phyloP scores from a whole-genome alignment of 2,329 filamentous ascomycete genomes.

The Dothistroma pini region DNA sequence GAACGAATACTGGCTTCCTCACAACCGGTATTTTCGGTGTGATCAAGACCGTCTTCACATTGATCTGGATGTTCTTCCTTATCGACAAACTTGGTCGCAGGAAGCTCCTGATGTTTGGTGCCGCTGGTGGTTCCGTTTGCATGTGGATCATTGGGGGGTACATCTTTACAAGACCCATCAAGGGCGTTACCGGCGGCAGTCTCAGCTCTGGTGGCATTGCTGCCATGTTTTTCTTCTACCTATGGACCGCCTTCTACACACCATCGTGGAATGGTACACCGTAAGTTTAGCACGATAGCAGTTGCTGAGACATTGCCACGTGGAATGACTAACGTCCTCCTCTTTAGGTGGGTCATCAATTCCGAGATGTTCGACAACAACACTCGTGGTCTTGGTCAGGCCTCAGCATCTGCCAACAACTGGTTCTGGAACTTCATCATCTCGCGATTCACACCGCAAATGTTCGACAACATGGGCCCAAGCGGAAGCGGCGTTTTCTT shows the following conservation, averaged over 20 bases:
- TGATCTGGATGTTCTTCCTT: slow-evolving; percentile 66
- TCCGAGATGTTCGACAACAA: slow-evolving; percentile 70
- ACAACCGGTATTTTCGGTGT: slow-evolving; percentile 75
- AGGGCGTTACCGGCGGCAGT: slow-evolving; percentile 40
- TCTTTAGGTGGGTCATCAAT: slow-evolving; percentile 62
- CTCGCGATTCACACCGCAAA: slow-evolving; percentile 63
- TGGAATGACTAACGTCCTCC: too few relatives aligned
- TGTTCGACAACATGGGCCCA: slow-evolving; percentile 47
- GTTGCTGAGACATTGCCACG: too few relatives aligned
- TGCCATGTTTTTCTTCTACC: slow-evolving; percentile 68
- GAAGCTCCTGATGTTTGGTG: slow-evolving; percentile 63
- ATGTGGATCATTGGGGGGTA: slow-evolving; percentile 64
- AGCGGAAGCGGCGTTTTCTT: slow-evolving; percentile 41
- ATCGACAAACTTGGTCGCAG: slow-evolving; percentile 63
- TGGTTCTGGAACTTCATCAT: slow-evolving; percentile 73
- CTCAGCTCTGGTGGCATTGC: slow-evolving; percentile 53
- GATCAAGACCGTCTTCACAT: slow-evolving; percentile 66
- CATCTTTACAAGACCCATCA: slow-evolving; percentile 39
- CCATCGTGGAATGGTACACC: slow-evolving; percentile 54
- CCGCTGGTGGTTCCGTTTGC: slow-evolving; percentile 57
- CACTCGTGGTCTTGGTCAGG: slow-evolving; percentile 65
- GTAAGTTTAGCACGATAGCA: too few relatives aligned
- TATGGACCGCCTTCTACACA: slow-evolving; percentile 66
- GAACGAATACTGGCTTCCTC: slow-evolving; percentile 57
- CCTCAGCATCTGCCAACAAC: slow-evolving; percentile 67